phyloP scores from a whole-genome alignment of 768 basidiomycete species.

The Mycena rosella region DNA sequence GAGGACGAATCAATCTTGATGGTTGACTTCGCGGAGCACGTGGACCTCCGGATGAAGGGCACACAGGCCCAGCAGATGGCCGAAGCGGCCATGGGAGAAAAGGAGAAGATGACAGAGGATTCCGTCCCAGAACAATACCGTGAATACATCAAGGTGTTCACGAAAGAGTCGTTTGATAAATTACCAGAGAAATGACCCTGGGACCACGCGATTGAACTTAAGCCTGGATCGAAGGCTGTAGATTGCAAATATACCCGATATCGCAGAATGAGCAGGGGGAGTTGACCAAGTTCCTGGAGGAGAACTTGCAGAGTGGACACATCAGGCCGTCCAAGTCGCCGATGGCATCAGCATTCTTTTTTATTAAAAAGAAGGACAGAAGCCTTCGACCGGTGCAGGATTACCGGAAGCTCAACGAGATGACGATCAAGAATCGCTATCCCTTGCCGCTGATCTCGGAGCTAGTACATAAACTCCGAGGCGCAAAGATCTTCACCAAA shows the following conservation, averaged over 20 bases:
- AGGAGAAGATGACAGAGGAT: constrained; percentile 5
- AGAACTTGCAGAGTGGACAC: constrained; percentile 42
- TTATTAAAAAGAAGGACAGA: constrained; percentile 43
- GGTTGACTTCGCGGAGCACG: constrained; percentile 5
- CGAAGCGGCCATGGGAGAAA: not conserved
- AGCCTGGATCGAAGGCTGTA: constrained; percentile 43
- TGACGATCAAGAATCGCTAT: constrained; percentile 51
- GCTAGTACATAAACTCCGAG: not conserved
- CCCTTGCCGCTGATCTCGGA: constrained; percentile 49
- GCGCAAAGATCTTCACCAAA: not conserved
- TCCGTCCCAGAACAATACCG: not conserved
- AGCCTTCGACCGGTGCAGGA: constrained; percentile 46
- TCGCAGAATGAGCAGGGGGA: constrained; percentile 47
- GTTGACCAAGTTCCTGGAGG: constrained; percentile 42
- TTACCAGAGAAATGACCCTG: constrained; percentile 38
- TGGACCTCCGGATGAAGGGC: not conserved
- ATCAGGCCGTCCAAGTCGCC: constrained; percentile 44
- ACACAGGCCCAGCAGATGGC: constrained; percentile 21
- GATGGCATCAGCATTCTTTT: constrained; percentile 42
- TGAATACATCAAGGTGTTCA: not conserved
- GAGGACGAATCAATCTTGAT: constrained; percentile 10
- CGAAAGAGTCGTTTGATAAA: not conserved
- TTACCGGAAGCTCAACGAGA: constrained; percentile 50
- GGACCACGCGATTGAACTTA: constrained; percentile 53
- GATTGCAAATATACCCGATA: constrained; percentile 52